Evolutionary conservation across 192 early-diverging fungal genomes (phyloP).

Genomic region (Dimargaris cristalligena): DNA sequence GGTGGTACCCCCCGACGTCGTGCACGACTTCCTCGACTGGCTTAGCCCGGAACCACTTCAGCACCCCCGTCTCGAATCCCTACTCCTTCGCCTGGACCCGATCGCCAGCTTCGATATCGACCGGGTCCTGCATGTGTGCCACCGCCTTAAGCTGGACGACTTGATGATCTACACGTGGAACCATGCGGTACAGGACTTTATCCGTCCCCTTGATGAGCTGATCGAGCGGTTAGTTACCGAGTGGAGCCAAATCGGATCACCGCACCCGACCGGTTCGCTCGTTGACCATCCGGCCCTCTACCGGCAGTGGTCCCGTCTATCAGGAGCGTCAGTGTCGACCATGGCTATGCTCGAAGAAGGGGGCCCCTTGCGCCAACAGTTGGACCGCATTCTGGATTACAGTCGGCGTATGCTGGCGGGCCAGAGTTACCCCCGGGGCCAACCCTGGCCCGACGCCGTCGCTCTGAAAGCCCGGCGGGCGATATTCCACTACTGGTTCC

Average conservation of each 20-base stretch:
- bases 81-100: constrained; percentile 6
- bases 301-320: no score
- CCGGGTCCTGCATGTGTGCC: constrained; percentile 8
- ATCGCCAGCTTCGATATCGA: constrained; percentile 8
- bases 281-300: no score
- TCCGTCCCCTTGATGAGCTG: constrained; percentile 9
- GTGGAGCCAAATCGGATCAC: background rate
- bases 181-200: background rate
- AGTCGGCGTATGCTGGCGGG: background rate
- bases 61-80: background rate
- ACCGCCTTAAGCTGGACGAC: background rate
- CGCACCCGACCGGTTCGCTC: no score
- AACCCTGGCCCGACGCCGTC: background rate
- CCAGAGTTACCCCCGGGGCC: background rate
- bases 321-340: no score
- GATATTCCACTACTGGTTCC: background rate
- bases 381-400: constrained; percentile 4
- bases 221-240: background rate
- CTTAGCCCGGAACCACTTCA: background rate
- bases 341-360: no score
- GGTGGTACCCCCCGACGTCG: constrained; percentile 4
- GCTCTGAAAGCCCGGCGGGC: background rate
- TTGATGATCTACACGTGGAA: constrained; percentile 8
- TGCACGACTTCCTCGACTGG: constrained; percentile 3
- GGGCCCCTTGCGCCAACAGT: background rate